phyloP scores from a whole-genome alignment of 129 eudicot genomes.

The Ambrosia artemisiifolia region DNA sequence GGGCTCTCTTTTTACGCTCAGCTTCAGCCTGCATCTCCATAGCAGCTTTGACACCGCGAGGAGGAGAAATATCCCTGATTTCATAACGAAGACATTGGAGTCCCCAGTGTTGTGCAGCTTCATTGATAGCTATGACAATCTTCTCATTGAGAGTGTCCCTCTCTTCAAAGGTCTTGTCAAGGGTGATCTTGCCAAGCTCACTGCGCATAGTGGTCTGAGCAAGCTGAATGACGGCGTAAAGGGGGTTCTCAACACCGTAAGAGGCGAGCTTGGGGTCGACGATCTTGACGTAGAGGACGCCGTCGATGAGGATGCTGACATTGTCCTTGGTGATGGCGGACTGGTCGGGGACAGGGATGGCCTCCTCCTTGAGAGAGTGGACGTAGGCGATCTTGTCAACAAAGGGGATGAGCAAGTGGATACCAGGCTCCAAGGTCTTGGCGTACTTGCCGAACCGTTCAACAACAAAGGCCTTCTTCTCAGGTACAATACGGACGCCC shows the following conservation, averaged over 20 bases:
- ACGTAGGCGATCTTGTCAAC: constrained; percentile 83
- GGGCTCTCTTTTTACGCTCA: constrained; percentile 95
- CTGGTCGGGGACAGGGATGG: constrained; percentile 74
- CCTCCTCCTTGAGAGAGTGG: constrained; percentile 89
- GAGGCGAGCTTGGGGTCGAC: constrained; percentile 81
- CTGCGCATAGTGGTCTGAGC: constrained; percentile 99
- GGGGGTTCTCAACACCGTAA: constrained; percentile 81
- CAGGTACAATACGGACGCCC: constrained; percentile 90
- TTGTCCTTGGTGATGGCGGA: constrained; percentile 88
- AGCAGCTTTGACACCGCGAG: constrained; percentile 79
- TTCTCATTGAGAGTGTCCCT: constrained; percentile 79
- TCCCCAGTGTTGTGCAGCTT: constrained; percentile 91
- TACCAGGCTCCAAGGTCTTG: constrained; percentile 72
- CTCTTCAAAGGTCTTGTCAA: constrained; percentile 93
- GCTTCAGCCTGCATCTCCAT: constrained; percentile 99
- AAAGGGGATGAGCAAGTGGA: constrained; percentile 70
- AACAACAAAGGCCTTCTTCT: constrained; percentile 71
- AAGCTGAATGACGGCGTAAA: constrained; percentile 82
- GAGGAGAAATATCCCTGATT: constrained; percentile 97
- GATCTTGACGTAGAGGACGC: constrained; percentile 85
- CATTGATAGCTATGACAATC: constrained; percentile 87
- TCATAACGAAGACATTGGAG: constrained; percentile 91
- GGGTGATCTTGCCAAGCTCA: constrained; percentile 88
- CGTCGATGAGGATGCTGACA: constrained; percentile 74
- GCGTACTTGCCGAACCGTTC: constrained; percentile 79